Conservation (phyloP, 148 eudicot species). For the Persicaria maculosa region DNA sequence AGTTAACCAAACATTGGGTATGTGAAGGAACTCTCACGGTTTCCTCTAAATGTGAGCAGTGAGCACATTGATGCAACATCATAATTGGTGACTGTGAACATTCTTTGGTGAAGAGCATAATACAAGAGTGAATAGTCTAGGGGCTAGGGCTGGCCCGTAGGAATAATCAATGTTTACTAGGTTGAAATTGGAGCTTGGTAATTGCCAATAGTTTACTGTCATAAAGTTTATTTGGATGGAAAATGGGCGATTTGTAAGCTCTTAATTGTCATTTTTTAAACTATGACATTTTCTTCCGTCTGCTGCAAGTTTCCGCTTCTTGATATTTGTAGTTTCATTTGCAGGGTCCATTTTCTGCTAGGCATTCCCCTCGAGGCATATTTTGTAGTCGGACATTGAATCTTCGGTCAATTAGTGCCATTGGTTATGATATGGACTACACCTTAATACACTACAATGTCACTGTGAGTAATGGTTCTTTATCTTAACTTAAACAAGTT, state of each 20-base stretch:
- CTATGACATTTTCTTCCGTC: background rate
- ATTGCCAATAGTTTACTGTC: background rate
- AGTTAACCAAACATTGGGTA: background rate
- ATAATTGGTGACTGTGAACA: background rate
- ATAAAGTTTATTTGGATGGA: background rate
- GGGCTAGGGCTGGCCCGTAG: background rate
- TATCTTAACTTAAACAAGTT: background rate
- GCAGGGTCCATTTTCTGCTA: slow-evolving; percentile 78
- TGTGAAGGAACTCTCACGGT: background rate
- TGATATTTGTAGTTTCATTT: slow-evolving; percentile 16
- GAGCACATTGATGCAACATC: background rate
- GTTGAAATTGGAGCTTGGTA: background rate
- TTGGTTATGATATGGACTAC: slow-evolving; percentile 99
- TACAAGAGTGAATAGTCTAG: background rate
- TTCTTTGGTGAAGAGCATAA: background rate
- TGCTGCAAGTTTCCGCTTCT: slow-evolving; percentile 5
- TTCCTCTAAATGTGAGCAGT: background rate
- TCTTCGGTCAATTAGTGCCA: slow-evolving; percentile 87
- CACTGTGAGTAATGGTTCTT: slow-evolving; percentile 35
- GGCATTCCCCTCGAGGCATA: slow-evolving; percentile 82
- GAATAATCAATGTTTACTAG: background rate
- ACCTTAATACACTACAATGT: slow-evolving; percentile 96
- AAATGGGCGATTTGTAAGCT: background rate
- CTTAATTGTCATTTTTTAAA: background rate
- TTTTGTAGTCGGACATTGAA: slow-evolving; percentile 92